Conservation (phyloP, 192 early-diverging fungal genomes). For the Coemansia sp. region DNA sequence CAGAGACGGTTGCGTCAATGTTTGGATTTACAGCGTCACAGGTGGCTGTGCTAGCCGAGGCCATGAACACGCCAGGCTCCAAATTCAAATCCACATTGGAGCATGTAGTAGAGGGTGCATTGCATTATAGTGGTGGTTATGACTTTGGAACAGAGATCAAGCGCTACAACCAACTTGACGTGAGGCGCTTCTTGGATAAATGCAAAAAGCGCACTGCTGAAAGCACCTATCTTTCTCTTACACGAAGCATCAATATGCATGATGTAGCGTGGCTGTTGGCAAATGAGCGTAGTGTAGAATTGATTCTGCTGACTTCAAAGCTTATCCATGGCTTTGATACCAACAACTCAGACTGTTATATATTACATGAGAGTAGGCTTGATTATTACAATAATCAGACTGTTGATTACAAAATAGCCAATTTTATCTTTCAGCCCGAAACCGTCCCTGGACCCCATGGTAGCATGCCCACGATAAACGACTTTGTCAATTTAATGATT, state of each 20-base stretch:
- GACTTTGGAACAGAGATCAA: not conserved
- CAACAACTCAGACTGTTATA: not conserved
- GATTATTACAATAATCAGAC: not conserved
- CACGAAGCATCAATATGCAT: not conserved
- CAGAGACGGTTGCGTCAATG: not conserved
- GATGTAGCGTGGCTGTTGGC: not conserved
- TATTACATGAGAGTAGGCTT: not conserved
- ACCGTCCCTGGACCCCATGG: not conserved
- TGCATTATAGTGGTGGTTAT: slow-evolving; percentile 1
- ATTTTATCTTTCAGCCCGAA: not conserved
- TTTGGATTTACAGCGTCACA: slow-evolving; percentile 1
- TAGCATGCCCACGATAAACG: not conserved
- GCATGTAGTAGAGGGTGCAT: not conserved
- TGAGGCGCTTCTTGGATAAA: not conserved
- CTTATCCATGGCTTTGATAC: not conserved
- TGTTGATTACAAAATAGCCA: not conserved
- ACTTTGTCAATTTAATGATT: not conserved
- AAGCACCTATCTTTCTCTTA: not conserved
- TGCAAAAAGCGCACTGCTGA: not conserved
- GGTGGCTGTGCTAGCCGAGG: not conserved
- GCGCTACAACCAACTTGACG: not conserved
- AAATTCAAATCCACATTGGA: not conserved
- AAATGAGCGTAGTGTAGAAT: not conserved
- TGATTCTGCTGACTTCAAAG: not conserved
- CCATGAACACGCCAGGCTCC: too few species aligned